These are phyloP conservation scores for Mucor lusitanicus DNA, from an alignment of 371 early-diverging fungal genomes.

Conservation along the genomic window DNA sequence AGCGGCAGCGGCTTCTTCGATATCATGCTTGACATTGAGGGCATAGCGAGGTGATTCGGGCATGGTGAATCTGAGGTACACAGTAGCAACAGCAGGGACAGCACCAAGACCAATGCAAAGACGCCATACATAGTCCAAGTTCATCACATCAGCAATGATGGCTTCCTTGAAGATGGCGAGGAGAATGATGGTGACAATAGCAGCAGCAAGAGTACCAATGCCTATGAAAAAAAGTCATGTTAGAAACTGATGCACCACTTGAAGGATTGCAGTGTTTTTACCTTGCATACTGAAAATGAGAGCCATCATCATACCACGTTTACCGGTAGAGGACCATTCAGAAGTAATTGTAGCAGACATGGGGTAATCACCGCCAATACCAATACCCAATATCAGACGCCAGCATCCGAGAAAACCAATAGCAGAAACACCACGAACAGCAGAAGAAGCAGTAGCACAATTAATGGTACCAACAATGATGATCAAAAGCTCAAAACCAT, in stretches of 20 bases:
- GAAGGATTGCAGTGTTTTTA: background rate
- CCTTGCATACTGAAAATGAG: slow-evolving; percentile 91
- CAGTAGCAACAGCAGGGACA: slow-evolving; percentile 62
- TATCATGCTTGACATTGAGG: slow-evolving; percentile 70
- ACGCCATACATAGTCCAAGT: slow-evolving; percentile 84
- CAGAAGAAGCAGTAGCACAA: slow-evolving; percentile 49
- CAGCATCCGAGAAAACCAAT: slow-evolving; percentile 62
- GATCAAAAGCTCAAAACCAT: slow-evolving; percentile 83
- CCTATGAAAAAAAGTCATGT: background rate
- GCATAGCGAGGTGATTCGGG: slow-evolving; percentile 88
- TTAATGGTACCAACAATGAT: slow-evolving; percentile 73
- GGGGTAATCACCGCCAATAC: slow-evolving; percentile 84
- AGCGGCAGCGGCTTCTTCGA: slow-evolving; percentile 56
- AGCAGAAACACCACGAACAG: slow-evolving; percentile 22
- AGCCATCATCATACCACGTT: slow-evolving; percentile 85
- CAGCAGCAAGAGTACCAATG: slow-evolving; percentile 73
- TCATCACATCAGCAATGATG: slow-evolving; percentile 52
- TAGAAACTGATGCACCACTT: background rate
- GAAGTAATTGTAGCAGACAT: slow-evolving; percentile 81
- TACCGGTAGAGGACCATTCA: slow-evolving; percentile 77
- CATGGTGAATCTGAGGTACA: slow-evolving; percentile 81
- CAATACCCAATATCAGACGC: slow-evolving; percentile 79
- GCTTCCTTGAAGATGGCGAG: slow-evolving; percentile 58
- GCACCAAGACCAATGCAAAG: slow-evolving; percentile 71
- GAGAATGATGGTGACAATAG: slow-evolving; percentile 61